Conservation (phyloP, 2,329 filamentous ascomycete genomes). For the Phoma sp. region DNA sequence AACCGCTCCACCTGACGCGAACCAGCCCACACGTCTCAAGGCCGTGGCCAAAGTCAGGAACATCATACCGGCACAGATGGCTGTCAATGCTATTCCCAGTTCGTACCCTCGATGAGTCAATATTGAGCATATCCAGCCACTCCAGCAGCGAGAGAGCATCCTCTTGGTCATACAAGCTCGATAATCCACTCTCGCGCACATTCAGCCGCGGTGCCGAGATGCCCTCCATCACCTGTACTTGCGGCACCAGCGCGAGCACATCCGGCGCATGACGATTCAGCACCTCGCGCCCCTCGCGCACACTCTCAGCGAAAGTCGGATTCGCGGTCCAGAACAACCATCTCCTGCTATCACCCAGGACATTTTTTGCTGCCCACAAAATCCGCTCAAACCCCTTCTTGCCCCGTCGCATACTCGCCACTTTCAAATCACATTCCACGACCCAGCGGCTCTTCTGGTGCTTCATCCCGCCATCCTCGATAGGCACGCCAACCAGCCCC, state of each 20-base stretch:
- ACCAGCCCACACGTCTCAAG: constrained; percentile 35
- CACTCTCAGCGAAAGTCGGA: constrained; percentile 28
- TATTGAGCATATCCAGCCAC: constrained; percentile 72
- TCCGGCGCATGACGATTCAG: constrained; percentile 42
- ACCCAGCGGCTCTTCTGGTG: constrained; percentile 77
- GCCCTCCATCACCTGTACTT: constrained; percentile 27
- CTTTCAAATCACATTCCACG: constrained; percentile 76
- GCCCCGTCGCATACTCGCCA: constrained; percentile 77
- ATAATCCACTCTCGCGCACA: constrained; percentile 16
- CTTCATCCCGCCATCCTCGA: constrained; percentile 63
- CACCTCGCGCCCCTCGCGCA: constrained; percentile 31
- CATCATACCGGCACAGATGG: constrained; percentile 71
- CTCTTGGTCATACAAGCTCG: constrained; percentile 60
- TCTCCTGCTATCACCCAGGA: constrained; percentile 68
- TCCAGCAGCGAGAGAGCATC: constrained; percentile 72
- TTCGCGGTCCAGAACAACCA: constrained; percentile 79
- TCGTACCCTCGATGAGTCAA: constrained; percentile 68
- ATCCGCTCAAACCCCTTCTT: constrained; percentile 84
- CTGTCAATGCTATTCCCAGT: constrained; percentile 66
- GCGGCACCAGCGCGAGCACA: constrained; percentile 31
- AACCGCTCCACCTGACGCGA: constrained; percentile 51
- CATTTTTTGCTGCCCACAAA: constrained; percentile 78
- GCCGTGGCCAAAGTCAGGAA: constrained; percentile 54
- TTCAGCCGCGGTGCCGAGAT: constrained; percentile 39
- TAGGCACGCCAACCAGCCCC: constrained; percentile 76